Conservation (phyloP, 108 stramenopile species). For the Cafeteria roenbergensis region DNA sequence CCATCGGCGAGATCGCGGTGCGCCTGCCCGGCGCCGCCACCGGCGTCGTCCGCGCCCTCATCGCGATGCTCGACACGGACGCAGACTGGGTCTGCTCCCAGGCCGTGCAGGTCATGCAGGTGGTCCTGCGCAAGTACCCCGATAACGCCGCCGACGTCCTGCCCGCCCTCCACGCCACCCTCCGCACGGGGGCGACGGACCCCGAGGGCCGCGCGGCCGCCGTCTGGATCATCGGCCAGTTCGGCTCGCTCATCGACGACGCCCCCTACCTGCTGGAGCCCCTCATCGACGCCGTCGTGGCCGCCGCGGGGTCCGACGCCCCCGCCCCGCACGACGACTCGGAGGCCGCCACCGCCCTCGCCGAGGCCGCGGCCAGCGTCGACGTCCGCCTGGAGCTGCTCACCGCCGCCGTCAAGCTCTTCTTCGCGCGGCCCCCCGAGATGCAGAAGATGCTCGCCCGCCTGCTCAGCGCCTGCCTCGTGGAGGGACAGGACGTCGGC, state of each 20-base stretch:
- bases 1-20: slow-evolving; percentile 73
- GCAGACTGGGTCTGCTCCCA: slow-evolving; percentile 64
- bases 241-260: slow-evolving; percentile 67
- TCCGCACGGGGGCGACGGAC: slow-evolving; percentile 55
- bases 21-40: slow-evolving; percentile 60
- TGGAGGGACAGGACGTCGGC: slow-evolving; percentile 73
- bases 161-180: slow-evolving; percentile 61
- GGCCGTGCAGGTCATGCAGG: slow-evolving; percentile 62
- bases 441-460: slow-evolving; percentile 82
- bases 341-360: slow-evolving; percentile 3
- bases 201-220: slow-evolving; percentile 73
- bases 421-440: slow-evolving; percentile 93
- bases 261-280: slow-evolving; percentile 95
- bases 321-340: slow-evolving; percentile 36
- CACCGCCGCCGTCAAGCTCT: slow-evolving; percentile 74
- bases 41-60: slow-evolving; percentile 62
- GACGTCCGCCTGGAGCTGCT: slow-evolving; percentile 72
- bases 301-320: too few relatives aligned
- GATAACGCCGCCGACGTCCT: slow-evolving; percentile 53
- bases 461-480: slow-evolving; percentile 47
- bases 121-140: slow-evolving; percentile 66
- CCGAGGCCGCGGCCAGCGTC: slow-evolving; percentile 23
- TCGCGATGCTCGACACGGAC: slow-evolving; percentile 72
- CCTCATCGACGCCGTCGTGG: slow-evolving; percentile 24
- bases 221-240: slow-evolving; percentile 90